phyloP scores from a whole-genome alignment of 2,329 filamentous ascomycete genomes.

The Albophoma yamanashiensis region DNA sequence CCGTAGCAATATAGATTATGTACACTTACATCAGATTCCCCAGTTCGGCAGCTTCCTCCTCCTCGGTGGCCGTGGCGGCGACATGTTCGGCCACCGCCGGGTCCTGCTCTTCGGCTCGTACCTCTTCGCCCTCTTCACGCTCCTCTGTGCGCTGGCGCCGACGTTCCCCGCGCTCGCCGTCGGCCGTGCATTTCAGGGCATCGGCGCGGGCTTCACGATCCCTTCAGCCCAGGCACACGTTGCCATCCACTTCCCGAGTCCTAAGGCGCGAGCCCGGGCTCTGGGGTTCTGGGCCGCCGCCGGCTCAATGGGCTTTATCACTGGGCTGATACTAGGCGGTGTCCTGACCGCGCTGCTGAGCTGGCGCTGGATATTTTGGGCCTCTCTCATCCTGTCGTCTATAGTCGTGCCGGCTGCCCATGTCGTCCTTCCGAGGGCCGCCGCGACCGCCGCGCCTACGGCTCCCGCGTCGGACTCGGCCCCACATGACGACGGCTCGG shows the following conservation, averaged over 20 bases:
- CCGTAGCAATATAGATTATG: not conserved
- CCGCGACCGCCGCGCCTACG: not conserved
- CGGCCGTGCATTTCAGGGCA: not conserved
- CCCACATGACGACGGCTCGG: not conserved
- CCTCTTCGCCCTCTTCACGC: slow-evolving; percentile 1
- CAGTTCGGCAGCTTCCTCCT: slow-evolving; percentile 1
- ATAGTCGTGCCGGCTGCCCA: not conserved
- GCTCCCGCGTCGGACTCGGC: not conserved
- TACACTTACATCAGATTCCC: not conserved
- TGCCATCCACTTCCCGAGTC: not conserved
- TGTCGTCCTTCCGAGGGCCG: not conserved
- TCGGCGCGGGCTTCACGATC: slow-evolving; percentile 1
- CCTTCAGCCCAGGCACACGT: not conserved
- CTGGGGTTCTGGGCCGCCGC: slow-evolving; percentile 1
- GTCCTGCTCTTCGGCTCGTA: not conserved
- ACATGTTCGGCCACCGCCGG: not conserved
- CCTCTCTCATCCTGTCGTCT: not conserved
- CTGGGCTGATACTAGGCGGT: not conserved
- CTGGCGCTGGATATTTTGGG: slow-evolving; percentile 1
- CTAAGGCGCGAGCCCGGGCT: not conserved
- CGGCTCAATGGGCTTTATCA: not conserved
- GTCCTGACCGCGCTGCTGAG: not conserved
- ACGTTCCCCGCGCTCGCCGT: not conserved
- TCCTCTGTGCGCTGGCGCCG: not conserved
- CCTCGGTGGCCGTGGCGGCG: not conserved